Base-by-base conservation (phyloP, 2,329 filamentous ascomycete species). In the Apiospora koreana region DNA sequence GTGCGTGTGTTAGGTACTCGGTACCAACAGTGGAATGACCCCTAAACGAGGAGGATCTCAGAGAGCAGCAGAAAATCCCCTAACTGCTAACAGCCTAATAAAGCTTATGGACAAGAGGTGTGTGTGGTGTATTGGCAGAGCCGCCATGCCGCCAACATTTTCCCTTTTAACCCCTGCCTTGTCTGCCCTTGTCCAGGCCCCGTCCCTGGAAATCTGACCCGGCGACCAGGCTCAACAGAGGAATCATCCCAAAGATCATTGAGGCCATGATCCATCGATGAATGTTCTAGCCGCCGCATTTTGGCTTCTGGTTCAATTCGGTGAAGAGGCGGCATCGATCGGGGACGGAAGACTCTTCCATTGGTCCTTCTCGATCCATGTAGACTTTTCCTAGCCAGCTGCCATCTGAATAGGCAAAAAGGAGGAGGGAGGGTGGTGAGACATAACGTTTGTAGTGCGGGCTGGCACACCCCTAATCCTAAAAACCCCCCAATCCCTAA, bases 1-100 rank as follows among this genome's bases (percentile, higher is more conserved):
- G n/a, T n/a, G n/a, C n/a, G n/a, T n/a, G n/a, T n/a, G n/a, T n/a
- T n/a, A n/a, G n/a, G n/a, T n/a, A n/a, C n/a, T n/a, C n/a, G n/a
- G n/a, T n/a, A n/a, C n/a, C n/a, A n/a, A n/a, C n/a, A n/a, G 48
- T 54, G 48, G 50, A 58, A 58, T 58, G 50, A 58, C 50, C 50
- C 50, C 50, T 58, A 35, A 58, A 58, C 50, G 50, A 58, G 3
- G 41, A 43, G 35, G 35, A 35, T 3, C n/a, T n/a, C n/a, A n/a
- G n/a, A n/a, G n/a, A n/a, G n/a, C 16, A 18, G 48, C 12, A 25
- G 46, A 54, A 31, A 54, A 14, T 25, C 48, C 48, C 48, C 48
- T 48, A 41, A 41, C n/a, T 3, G 12, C 12, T 54, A 54, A 9
- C 16, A 58, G 50, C 41, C 41, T 43, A 43, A 16, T 3, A 43